Evolutionary conservation across 805 yeast species (phyloP), one percentile per base, ranked within the genome.

Genomic region (Saccharomycopsis sp.): DNA sequence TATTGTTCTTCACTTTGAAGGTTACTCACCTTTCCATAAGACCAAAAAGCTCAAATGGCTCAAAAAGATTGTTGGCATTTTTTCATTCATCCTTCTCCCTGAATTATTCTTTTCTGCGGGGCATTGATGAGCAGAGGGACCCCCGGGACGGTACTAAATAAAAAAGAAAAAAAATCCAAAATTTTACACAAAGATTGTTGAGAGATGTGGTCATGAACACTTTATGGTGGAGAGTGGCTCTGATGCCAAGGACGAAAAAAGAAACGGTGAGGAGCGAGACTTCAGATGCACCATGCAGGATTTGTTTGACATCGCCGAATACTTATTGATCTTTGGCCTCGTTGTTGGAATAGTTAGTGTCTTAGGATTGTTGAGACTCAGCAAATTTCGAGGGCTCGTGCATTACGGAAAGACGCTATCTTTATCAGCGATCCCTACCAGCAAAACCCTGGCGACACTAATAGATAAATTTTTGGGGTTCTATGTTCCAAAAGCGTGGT

Each of bases 401-500:
- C 71, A 73, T 62, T 78, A 78, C 63, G 82, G 83, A 2, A 79
- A 79, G 63, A 76, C 81, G 0, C 60, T n/a, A n/a, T n/a, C n/a
- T n/a, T n/a, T 70, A 44, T 50, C 50, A 15, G 46, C 24, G 24
- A 56, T 23, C 50, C 58, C 7, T 57, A 61, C n/a, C 44, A 57
- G 34, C 46, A 52, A 8, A 40, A 59, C 21, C 55, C 41, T 7
- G 5, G 44, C n/a, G 15, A 24, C 23, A 18, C n/a, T 51, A 15
- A 16, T 65, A 8, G 23, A 62, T 2, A 55, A 37, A 1, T 46
- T 73, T 0, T 60, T 68, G 8, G 65, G 66, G 8, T 57, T 74
- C 14, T 80, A 82, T 12, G 85, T 85, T 0, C 88, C 90, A 0
- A 87, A 85, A 65, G 62, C 75, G 12, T 81, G 77, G 76, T 87